Conservation (phyloP, 169 alveolate genomes). For the Plasmodium yoelii region DNA sequence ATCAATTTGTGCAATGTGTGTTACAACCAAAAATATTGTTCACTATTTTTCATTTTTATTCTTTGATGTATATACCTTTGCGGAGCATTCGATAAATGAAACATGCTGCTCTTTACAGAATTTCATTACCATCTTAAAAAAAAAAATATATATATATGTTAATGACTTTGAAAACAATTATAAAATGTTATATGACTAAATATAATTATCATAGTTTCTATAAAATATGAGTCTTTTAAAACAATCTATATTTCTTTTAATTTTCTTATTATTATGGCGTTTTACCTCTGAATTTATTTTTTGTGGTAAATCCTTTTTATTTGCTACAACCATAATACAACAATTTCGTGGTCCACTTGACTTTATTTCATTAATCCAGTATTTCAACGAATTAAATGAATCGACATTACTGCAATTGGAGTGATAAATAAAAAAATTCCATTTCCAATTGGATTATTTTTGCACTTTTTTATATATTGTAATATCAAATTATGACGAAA, state of each 20-base stretch:
- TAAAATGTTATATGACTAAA: background rate
- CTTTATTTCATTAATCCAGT: conserved; percentile 84
- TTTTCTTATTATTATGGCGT: background rate
- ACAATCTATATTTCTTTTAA: background rate
- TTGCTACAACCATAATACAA: conserved; percentile 84
- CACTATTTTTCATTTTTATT: background rate
- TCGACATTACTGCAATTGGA: conserved; percentile 63
- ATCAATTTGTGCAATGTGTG: background rate
- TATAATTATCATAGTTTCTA: background rate
- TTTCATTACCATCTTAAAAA: conserved; percentile 74
- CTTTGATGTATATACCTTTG: conserved; percentile 72
- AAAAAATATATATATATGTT: background rate
- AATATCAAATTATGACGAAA: background rate
- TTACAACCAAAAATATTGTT: background rate
- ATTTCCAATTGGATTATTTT: too few relatives aligned
- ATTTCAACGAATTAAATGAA: conserved; percentile 79
- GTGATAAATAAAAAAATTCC: background rate
- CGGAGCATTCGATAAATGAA: conserved; percentile 80
- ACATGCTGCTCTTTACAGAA: conserved; percentile 75
- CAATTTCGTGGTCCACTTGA: conserved; percentile 82
- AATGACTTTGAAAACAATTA: background rate
- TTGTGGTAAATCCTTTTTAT: conserved; percentile 82
- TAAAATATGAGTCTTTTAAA: conserved; percentile 1
- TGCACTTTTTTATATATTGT: background rate
- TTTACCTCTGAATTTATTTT: conserved; percentile 70